A percentile compares a stretch with the other conserved stretches of the same genome.
phyloP scores from a whole-genome alignment of 352 stramenopile genomes.

The Pythium volutum region DNA sequence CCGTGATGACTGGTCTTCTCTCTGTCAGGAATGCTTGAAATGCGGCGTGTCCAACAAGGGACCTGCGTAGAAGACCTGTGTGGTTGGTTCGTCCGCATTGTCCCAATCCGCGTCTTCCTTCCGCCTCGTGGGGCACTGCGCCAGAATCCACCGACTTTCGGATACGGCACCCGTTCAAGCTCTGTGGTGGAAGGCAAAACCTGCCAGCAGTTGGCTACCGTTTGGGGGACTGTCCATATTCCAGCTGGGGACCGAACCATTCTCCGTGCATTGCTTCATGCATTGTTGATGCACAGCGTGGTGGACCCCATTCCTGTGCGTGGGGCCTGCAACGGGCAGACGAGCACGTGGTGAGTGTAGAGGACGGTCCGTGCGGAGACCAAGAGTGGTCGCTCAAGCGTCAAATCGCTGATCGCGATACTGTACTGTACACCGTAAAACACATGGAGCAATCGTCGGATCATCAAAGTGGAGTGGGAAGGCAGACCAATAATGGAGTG shows the following conservation, averaged over 20 bases:
- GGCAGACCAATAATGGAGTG: neutral
- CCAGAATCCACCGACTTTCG: neutral
- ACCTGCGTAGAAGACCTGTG: neutral
- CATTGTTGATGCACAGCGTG: neutral
- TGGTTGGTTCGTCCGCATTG: neutral
- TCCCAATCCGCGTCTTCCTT: neutral
- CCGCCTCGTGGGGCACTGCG: neutral
- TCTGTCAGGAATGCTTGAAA: no score
- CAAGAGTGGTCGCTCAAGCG: neutral
- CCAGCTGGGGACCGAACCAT: neutral
- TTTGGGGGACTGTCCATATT: neutral
- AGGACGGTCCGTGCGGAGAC: neutral
- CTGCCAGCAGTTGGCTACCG: neutral
- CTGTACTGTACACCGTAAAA: neutral
- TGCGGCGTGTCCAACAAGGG: no score
- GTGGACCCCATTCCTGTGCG: neutral
- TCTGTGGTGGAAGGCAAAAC: neutral
- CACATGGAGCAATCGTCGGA: no score
- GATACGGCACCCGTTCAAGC: neutral
- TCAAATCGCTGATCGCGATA: conserved; percentile 12
- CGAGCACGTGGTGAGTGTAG: neutral
- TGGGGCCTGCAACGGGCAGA: neutral
- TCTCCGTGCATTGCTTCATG: neutral
- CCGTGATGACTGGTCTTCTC: no score
- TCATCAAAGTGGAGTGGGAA: neutral